Evolutionary conservation across 768 basidiomycete species (phyloP).

Genomic region (Kwoniella sp.): DNA sequence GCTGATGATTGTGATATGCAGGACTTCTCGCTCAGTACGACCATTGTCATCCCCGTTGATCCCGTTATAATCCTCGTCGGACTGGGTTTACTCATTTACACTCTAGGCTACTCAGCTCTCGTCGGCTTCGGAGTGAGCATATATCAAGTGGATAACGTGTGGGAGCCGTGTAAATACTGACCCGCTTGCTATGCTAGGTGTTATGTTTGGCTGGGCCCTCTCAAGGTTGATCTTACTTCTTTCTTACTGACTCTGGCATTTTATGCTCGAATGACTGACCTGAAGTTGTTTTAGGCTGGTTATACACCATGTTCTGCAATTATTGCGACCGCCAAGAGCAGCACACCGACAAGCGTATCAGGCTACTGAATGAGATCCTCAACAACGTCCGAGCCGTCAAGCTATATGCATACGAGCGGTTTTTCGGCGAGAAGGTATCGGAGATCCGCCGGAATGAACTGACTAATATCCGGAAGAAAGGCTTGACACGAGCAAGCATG

Average conservation of each 20-base stretch:
- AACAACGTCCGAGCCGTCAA: slow-evolving; percentile 71
- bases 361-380: slow-evolving; percentile 68
- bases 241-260: no score
- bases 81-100: slow-evolving; percentile 66
- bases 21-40: background rate
- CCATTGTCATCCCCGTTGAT: slow-evolving; percentile 6
- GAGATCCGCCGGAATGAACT: slow-evolving; percentile 44
- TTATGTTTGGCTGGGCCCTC: slow-evolving; percentile 65
- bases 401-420: slow-evolving; percentile 64
- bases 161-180: background rate
- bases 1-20: background rate
- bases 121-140: slow-evolving; percentile 57
- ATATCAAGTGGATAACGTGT: background rate
- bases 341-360: slow-evolving; percentile 69
- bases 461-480: slow-evolving; percentile 35
- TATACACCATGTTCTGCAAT: slow-evolving; percentile 35
- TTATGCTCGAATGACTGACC: no score
- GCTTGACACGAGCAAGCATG: slow-evolving; percentile 39
- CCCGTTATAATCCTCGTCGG: slow-evolving; percentile 64
- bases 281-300: no score
- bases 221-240: slow-evolving; percentile 58
- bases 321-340: slow-evolving; percentile 57
- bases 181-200: slow-evolving; percentile 12
- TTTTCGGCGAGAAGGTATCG: slow-evolving; percentile 43
- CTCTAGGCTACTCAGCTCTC: slow-evolving; percentile 72